Base-by-base conservation (phyloP, 805 yeast genomes). In the Teunomyces cretensis region DNA sequence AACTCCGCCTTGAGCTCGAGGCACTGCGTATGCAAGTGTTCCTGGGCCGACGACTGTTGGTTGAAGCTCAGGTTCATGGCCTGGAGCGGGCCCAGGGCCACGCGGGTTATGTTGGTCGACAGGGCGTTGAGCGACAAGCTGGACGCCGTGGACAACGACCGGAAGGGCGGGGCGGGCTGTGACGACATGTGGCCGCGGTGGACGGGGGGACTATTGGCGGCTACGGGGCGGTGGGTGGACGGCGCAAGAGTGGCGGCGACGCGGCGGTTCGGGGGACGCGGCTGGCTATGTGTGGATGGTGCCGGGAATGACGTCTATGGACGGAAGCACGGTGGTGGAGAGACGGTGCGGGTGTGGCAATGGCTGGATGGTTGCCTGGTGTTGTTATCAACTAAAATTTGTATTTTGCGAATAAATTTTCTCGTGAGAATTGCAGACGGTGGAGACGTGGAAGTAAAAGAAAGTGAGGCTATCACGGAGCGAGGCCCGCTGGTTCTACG, bases 11-110 rank as follows among this genome's bases (percentile, higher is more conserved):
- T 76, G 44, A 88, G 69, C 24, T 69, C 71, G 17, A 74, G 62
- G 60, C 94, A 82, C 31, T 86, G 77, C 61, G 83, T 83, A 60
- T 80, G 87, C 19, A 88, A 66, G 28, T 91, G 88, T 48, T 84
- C 91, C 41, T 74, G 68, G 15, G 82, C 80, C 16, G 76, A 68
- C 4, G 86, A 86, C 48, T 74, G 76, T 52, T 75, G 75, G 64
- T 86, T 87, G 80, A 87, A 79, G 39, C 79, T 72, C 62, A 76
- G 49, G 14, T 66, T 60, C 39, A 71, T 62, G 30, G 76, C 67
- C 36, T 56, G 64, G 43, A 78, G 56, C 3, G 84, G 81, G 13
- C 76, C 81, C 53, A 72, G 60, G 9, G 67, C 64, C 41, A 72
- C 70, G 36, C 76, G 56, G 9, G 75, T 67, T 42, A 69, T 67